A percentile compares a stretch with the other conserved stretches of the same genome.
Conservation (phyloP, 139 green algal genomes). For the Chlorella sp. region DNA sequence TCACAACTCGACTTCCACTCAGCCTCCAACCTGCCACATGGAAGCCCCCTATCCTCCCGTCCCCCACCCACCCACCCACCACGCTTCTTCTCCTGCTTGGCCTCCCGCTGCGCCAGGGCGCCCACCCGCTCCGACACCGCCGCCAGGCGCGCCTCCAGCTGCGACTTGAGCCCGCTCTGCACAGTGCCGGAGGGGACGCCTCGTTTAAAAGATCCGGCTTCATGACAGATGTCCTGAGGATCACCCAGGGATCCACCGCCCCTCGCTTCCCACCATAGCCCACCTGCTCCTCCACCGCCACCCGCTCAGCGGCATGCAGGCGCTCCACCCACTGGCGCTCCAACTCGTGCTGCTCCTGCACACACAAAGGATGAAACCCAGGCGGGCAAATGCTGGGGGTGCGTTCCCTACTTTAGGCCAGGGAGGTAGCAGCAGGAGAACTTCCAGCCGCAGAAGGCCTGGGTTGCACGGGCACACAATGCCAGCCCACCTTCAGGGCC, state of each 20-base stretch:
- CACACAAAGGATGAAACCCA: too few species aligned
- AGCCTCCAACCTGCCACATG: not conserved
- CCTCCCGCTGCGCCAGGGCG: not conserved
- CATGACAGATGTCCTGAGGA: too few species aligned
- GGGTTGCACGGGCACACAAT: not conserved
- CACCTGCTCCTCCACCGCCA: not conserved
- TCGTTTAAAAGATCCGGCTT: too few species aligned
- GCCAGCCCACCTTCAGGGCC: not conserved
- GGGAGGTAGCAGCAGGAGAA: too few species aligned
- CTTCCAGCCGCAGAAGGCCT: not conserved
- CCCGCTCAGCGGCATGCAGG: not conserved
- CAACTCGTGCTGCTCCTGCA: conserved; percentile 33
- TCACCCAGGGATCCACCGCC: too few species aligned
- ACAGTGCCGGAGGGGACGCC: too few species aligned
- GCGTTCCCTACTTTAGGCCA: too few species aligned
- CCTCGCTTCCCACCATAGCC: too few species aligned
- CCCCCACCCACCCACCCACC: not conserved
- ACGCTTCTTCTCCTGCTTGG: not conserved
- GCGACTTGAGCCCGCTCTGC: not conserved
- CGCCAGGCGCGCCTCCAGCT: conserved; percentile 27
- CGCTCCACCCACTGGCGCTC: conserved; percentile 17
- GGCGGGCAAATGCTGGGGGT: too few species aligned
- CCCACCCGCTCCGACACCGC: conserved; percentile 16
- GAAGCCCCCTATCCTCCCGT: not conserved
- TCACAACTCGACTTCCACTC: too few species aligned